phyloP scores from a whole-genome alignment of 129 eudicot species.

The Silybum marianum region DNA sequence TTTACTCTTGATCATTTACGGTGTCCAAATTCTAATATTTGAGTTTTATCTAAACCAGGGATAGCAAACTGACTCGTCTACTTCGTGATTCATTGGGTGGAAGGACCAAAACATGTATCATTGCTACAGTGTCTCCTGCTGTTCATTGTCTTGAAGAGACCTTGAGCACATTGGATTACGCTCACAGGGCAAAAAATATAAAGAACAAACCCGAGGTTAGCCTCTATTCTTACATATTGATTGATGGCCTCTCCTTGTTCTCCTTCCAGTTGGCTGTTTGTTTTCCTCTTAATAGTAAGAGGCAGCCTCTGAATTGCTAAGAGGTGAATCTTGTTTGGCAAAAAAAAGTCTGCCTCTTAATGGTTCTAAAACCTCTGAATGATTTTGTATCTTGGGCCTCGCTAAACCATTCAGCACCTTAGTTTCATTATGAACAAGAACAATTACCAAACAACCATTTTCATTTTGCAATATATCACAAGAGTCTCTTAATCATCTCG shows the following conservation, averaged over 20 bases:
- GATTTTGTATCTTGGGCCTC: no score
- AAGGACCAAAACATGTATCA: conserved; percentile 81
- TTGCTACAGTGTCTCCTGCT: conserved; percentile 84
- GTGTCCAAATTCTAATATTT: not conserved
- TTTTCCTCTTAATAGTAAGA: no score
- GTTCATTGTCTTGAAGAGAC: conserved; percentile 86
- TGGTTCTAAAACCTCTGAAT: no score
- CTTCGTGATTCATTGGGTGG: conserved; percentile 85
- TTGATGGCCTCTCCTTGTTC: not conserved
- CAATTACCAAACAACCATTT: no score
- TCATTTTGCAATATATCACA: no score
- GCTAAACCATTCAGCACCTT: no score
- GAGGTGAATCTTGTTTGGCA: no score
- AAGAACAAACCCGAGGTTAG: conserved; percentile 80
- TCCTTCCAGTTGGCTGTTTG: not conserved
- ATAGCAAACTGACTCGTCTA: conserved; percentile 76
- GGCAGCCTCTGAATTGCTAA: no score
- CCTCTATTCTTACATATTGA: not conserved
- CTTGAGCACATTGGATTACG: conserved; percentile 77
- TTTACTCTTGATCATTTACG: not conserved
- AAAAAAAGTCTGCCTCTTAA: no score
- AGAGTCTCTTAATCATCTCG: no score
- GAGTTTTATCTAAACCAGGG: conserved; percentile 39
- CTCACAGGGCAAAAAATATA: conserved; percentile 74
- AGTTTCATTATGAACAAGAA: no score